Evolutionary conservation across 768 basidiomycete genomes (phyloP).

Genomic region (Leccinellum luteum): DNA sequence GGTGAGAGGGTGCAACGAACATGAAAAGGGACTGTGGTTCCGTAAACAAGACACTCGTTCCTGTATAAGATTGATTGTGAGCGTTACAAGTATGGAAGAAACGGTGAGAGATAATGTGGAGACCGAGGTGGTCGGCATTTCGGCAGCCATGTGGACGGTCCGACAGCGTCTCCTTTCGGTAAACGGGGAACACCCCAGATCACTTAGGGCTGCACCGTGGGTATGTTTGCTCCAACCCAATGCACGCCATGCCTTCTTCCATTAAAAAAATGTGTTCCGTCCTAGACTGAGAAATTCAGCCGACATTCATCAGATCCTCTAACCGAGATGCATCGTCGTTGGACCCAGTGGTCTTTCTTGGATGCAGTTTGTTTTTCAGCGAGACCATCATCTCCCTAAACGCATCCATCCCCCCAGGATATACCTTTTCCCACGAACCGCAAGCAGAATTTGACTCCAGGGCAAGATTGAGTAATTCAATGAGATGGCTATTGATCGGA

Average conservation of each 20-base stretch:
- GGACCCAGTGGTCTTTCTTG: slow-evolving; percentile 17
- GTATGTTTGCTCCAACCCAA: slow-evolving; percentile 24
- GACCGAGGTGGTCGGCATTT: slow-evolving; percentile 32
- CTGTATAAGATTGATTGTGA: slow-evolving; percentile 32
- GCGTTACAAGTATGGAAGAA: slow-evolving; percentile 23
- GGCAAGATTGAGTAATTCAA: slow-evolving; percentile 80
- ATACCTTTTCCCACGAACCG: slow-evolving; percentile 32
- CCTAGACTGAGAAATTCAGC: slow-evolving; percentile 19
- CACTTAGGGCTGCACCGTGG: slow-evolving; percentile 22
- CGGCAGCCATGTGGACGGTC: slow-evolving; percentile 21
- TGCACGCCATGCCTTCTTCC: slow-evolving; percentile 10
- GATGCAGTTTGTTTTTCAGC: slow-evolving; percentile 28
- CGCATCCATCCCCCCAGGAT: slow-evolving; percentile 34
- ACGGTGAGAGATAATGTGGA: slow-evolving; percentile 35
- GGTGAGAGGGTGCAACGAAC: slow-evolving; percentile 13
- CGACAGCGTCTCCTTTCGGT: not conserved
- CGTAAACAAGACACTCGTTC: slow-evolving; percentile 32
- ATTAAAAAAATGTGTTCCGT: slow-evolving; percentile 25
- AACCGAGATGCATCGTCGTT: slow-evolving; percentile 16
- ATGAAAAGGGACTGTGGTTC: slow-evolving; percentile 24
- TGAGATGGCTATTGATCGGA: slow-evolving; percentile 76
- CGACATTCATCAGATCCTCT: slow-evolving; percentile 33
- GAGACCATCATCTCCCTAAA: slow-evolving; percentile 34
- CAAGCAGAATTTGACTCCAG: slow-evolving; percentile 51
- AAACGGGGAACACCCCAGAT: slow-evolving; percentile 29